Conservation (phyloP, 2,329 filamentous ascomycete species). For the Paracoccidioides brasiliensis region DNA sequence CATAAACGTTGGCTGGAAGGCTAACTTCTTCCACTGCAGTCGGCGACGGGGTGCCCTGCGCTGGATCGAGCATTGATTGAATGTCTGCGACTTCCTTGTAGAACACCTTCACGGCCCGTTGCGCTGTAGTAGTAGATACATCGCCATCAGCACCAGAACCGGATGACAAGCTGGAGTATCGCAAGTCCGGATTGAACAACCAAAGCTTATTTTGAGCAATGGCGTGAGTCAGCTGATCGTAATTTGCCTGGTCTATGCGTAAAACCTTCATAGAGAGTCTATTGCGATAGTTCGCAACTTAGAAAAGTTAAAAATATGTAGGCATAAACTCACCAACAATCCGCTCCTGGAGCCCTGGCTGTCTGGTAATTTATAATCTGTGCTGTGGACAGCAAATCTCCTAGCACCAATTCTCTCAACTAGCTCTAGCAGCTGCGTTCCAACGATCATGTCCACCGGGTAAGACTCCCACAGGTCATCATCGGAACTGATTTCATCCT, state of each 20-base stretch:
- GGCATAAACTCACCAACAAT: conserved; percentile 23
- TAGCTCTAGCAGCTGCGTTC: conserved; percentile 43
- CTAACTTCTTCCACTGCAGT: conserved; percentile 38
- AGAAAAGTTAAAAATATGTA: neutral
- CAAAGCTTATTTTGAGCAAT: conserved; percentile 31
- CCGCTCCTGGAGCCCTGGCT: conserved; percentile 14
- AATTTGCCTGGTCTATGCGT: neutral
- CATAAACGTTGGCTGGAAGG: conserved; percentile 26
- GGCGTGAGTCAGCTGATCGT: neutral
- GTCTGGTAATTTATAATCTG: conserved; percentile 8
- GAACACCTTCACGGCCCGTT: conserved; percentile 46
- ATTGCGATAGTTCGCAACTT: neutral
- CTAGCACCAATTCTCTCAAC: conserved; percentile 44
- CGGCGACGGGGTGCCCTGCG: conserved; percentile 25
- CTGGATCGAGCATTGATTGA: conserved; percentile 24
- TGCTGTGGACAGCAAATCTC: conserved; percentile 40
- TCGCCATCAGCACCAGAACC: neutral
- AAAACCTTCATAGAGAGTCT: neutral
- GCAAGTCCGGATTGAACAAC: conserved; percentile 48
- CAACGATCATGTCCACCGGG: conserved; percentile 30
- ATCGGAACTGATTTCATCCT: conserved; percentile 14
- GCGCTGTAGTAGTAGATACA: conserved; percentile 17
- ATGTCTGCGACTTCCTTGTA: conserved; percentile 30
- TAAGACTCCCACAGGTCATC: conserved; percentile 20
- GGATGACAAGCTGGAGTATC: conserved; percentile 38